Evolutionary conservation across 2,329 filamentous ascomycete species (phyloP).

Genomic region (Aspergillus alliaceus): DNA sequence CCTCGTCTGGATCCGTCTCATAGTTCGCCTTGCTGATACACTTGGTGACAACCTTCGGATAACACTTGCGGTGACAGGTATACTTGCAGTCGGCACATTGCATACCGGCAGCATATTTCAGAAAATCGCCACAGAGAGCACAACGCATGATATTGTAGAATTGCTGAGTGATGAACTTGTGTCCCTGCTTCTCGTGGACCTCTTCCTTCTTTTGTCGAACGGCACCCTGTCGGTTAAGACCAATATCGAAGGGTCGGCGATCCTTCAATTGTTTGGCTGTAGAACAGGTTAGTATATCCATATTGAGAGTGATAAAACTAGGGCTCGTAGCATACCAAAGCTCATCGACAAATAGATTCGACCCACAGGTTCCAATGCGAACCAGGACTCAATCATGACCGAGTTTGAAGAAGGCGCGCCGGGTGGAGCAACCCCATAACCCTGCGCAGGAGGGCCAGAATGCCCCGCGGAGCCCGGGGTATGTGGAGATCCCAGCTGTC

Average conservation of each 20-base stretch:
- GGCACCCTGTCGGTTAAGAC: constrained; percentile 90
- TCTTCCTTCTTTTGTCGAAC: constrained; percentile 98
- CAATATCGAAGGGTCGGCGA: constrained; percentile 78
- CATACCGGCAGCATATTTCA: constrained; percentile 98
- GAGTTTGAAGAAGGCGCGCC: constrained; percentile 31
- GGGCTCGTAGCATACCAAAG: constrained; percentile 58
- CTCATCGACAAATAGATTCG: constrained; percentile 88
- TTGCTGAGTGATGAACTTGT: constrained; percentile 98
- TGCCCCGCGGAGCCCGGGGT: constrained; percentile 23
- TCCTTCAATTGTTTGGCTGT: constrained; percentile 81
- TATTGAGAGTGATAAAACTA: not conserved
- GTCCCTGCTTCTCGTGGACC: constrained; percentile 96
- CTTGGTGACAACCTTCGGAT: constrained; percentile 94
- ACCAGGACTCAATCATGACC: constrained; percentile 81
- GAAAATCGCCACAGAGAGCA: constrained; percentile 93
- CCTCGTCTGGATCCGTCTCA: constrained; percentile 96
- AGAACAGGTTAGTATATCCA: constrained; percentile 19
- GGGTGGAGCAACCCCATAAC: constrained; percentile 29
- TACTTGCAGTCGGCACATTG: constrained; percentile 99
- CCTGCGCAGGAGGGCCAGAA: constrained; percentile 26
- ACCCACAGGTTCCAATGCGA: constrained; percentile 90
- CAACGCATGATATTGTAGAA: constrained; percentile 99
- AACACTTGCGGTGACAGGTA: constrained; percentile 98
- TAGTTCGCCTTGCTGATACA: constrained; percentile 99
- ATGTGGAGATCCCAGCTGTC: constrained; percentile 44